Evolutionary conservation across 2,329 filamentous ascomycete genomes (phyloP).

Genomic region (Epichloe bromicola): DNA sequence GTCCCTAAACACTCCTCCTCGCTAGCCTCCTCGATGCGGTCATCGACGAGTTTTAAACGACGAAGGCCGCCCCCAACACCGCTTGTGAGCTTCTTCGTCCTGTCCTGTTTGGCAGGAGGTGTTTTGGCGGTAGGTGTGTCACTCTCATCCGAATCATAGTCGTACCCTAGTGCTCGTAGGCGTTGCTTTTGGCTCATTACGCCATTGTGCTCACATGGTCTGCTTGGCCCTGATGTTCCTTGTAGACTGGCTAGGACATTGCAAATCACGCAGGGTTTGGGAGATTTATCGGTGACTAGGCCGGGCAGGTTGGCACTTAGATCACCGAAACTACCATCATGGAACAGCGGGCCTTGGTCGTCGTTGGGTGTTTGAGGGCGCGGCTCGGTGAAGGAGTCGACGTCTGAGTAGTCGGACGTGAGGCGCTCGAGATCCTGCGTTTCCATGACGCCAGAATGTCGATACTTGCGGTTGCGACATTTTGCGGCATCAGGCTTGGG

Average conservation of each 20-base stretch:
- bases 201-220: slow-evolving; percentile 3
- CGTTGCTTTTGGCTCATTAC: slow-evolving; percentile 11
- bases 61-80: slow-evolving; percentile 5
- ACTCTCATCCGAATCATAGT: slow-evolving; percentile 13
- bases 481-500: background rate
- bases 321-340: slow-evolving; percentile 21
- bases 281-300: slow-evolving; percentile 6
- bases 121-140: background rate
- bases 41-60: slow-evolving; percentile 6
- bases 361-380: slow-evolving; percentile 10
- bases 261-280: slow-evolving; percentile 7
- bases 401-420: slow-evolving; percentile 14
- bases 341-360: slow-evolving; percentile 26
- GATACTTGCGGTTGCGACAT: background rate
- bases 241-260: slow-evolving; percentile 3
- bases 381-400: slow-evolving; percentile 19
- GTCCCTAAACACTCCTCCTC: slow-evolving; percentile 3
- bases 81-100: slow-evolving; percentile 5
- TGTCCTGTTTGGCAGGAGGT: background rate
- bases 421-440: slow-evolving; percentile 6
- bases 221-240: background rate
- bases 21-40: slow-evolving; percentile 5
- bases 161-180: slow-evolving; percentile 12
- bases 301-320: slow-evolving; percentile 20
- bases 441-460: background rate